Base-by-base conservation (phyloP, 768 basidiomycete genomes). In the Serpula lacrymans region DNA sequence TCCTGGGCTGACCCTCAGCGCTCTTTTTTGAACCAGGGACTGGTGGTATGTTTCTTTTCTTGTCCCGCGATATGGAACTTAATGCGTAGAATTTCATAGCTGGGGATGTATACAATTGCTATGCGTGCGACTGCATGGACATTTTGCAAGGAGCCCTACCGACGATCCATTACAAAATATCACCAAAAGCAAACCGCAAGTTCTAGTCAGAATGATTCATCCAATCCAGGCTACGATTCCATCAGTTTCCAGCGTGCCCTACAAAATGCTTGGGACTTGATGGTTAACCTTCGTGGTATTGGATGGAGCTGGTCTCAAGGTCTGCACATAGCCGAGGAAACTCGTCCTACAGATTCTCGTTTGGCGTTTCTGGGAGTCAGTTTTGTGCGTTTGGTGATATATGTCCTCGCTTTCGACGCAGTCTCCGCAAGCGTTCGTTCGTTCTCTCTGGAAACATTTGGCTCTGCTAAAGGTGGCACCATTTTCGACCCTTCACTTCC, bases 361-460 rank as follows among this genome's bases (percentile, higher is more conserved):
- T 21, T 46, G 4, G 46, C 55, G 16, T 78, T 77, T 50, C 23
- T 67, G 3, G 40, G 54, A 12, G 43, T 59, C 13, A 72, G 72
- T 2, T 34, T 64, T 9, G 9, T 37, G 17, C 62, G 59, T 20
- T 46, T 67, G 31, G 28, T 70, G 27, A 28, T 46, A 20, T 57
- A 70, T 43, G 27, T 73, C 20, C 18, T 74, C 10, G 26, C 63
- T 9, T 65, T 75, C 44, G 75, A 83, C 51, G 41, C 55, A 16
- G 27, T 74, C 7, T 73, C 75, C 43, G 65, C 68, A 43, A 37
- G 53, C 27, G 60, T 75, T 14, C 79, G 82, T 49, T 66, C 59
- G 29, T 64, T 78, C 35, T 62, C 64, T 12, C 72, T 72, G 2
- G 49, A 58, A 4, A 68, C 71, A 3, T 58, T 77, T 51, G 56